Base-by-base conservation (phyloP, 306 rosid species). In the Pachyrhizus erosus region DNA sequence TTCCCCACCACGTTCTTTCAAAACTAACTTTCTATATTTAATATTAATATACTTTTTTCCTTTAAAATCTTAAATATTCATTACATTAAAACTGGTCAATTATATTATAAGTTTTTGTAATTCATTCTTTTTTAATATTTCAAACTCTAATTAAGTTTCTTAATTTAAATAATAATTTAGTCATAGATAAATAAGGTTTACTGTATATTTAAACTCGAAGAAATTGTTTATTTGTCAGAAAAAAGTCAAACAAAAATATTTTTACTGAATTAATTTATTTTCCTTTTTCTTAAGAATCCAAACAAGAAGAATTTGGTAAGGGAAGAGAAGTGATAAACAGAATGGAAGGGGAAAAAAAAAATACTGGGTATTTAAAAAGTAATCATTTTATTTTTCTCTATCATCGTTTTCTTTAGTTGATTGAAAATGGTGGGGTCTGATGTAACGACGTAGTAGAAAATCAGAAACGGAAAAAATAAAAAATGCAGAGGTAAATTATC, bases 391-490 rank as follows among this genome's bases (percentile, higher is more conserved):
- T 58, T 60, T 24, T 10, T 23, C 2, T 24, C 15, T 60, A 24
- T 27, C 14, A 0, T 29, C 0, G 0, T 29, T 62, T 17, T 17
- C 24, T 8, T 34, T 33, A 23, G 57, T 26, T 57, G 26, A 70
- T 40, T 70, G 77, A 42, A 70, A 55, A 70, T 51, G 82, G 76
- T 78, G 68, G 82, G 55, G n/a, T 20, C 68, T 21, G 27, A 26
- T 58, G 48, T 17, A 20, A 39, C n/a, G 15, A 23, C 1, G 27
- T 14, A 9, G 27, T 20, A 54, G 29, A 55, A 21, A 55, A 55
- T n/a, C 29, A 20, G 4, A 55, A 55, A 55, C 27, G 5, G 3
- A 52, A n/a, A 17, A 49, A 15, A 17, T 1, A 18, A 52, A 52
- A 8, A 21, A 37, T 9, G 42, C 42, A 37, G 9, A 9, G 42